A percentile compares a stretch with the other conserved stretches of the same genome.
These are phyloP conservation scores for Rhodosporidiobolus sp. DNA, from an alignment of 768 basidiomycete species.

Conservation along the genomic window DNA sequence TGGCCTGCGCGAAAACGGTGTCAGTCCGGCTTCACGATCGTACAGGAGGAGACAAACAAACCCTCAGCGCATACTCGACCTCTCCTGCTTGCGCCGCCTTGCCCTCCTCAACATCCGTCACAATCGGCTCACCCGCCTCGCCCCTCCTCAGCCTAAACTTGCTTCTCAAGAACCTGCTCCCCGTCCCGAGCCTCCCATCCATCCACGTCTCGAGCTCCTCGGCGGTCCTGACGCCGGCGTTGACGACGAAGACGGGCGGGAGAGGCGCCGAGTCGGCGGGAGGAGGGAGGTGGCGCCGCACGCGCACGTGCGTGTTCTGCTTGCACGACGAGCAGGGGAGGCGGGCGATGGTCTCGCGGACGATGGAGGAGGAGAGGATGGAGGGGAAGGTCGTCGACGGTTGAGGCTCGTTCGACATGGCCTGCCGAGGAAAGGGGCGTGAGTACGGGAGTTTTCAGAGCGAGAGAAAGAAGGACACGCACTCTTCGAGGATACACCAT, in stretches of 20 bases:
- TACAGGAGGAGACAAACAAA: conserved; percentile 49
- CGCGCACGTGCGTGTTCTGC: conserved; percentile 68
- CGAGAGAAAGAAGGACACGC: conserved; percentile 24
- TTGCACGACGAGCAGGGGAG: conserved; percentile 81
- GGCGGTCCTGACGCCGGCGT: conserved; percentile 73
- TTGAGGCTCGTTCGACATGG: conserved; percentile 47
- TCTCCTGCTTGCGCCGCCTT: conserved; percentile 55
- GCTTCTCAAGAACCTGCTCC: conserved; percentile 60
- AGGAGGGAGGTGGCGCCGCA: conserved; percentile 59
- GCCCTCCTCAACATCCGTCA: conserved; percentile 43
- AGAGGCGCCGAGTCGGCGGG: conserved; percentile 54
- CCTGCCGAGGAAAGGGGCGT: conserved; percentile 22
- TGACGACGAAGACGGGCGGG: conserved; percentile 80
- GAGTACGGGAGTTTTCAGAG: too few species aligned
- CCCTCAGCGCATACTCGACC: conserved; percentile 71
- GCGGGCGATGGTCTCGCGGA: conserved; percentile 79
- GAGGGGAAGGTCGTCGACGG: conserved; percentile 60
- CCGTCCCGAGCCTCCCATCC: conserved; percentile 52
- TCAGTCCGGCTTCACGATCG: neutral
- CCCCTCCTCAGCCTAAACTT: conserved; percentile 41
- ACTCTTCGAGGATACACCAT: conserved; percentile 83
- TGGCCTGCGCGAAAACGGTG: conserved; percentile 55
- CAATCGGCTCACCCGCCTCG: conserved; percentile 21
- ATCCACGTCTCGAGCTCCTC: conserved; percentile 74
- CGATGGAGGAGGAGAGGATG: conserved; percentile 69